Evolutionary conservation across 2,329 filamentous ascomycete genomes (phyloP).

Genomic region (Alternaria longipes): DNA sequence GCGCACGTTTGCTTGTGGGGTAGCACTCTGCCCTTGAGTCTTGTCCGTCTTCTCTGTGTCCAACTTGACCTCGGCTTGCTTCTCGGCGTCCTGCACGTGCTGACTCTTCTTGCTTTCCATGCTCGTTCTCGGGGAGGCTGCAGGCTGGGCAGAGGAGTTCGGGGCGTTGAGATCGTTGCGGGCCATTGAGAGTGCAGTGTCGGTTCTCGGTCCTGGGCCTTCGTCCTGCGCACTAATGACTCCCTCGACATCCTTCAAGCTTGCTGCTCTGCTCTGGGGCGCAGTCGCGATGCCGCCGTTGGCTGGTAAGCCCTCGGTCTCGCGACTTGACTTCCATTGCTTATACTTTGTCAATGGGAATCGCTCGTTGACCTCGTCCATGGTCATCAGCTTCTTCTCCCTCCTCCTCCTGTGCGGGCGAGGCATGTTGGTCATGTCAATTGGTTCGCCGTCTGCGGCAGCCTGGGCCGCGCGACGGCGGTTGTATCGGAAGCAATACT

Average conservation of each 20-base stretch:
- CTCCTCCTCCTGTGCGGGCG: constrained; percentile 84
- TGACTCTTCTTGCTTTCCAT: constrained; percentile 33
- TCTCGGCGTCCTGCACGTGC: constrained; percentile 34
- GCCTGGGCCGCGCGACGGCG: constrained; percentile 86
- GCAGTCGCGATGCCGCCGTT: constrained; percentile 79
- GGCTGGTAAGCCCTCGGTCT: constrained; percentile 82
- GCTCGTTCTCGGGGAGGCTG: constrained; percentile 34
- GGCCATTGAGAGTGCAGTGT: constrained; percentile 53
- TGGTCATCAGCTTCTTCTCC: constrained; percentile 98
- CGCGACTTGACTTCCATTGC: constrained; percentile 85
- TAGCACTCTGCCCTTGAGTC: constrained; percentile 30
- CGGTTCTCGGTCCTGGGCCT: constrained; percentile 45
- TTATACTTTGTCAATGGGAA: constrained; percentile 98
- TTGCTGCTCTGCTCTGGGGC: constrained; percentile 76
- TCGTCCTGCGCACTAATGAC: constrained; percentile 43
- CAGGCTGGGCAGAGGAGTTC: constrained; percentile 28
- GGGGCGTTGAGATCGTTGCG: constrained; percentile 59
- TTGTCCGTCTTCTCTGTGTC: constrained; percentile 38
- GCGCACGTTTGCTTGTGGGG: constrained; percentile 31
- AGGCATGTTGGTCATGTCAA: constrained; percentile 86
- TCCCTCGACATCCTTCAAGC: constrained; percentile 71
- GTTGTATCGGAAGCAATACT: constrained; percentile 99
- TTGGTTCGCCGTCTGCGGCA: constrained; percentile 78
- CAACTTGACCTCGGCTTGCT: constrained; percentile 22
- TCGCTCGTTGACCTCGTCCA: constrained; percentile 98